These are phyloP conservation scores for Diospyros kaki DNA, from an alignment of 148 eudicot species.

Conservation along the genomic window DNA sequence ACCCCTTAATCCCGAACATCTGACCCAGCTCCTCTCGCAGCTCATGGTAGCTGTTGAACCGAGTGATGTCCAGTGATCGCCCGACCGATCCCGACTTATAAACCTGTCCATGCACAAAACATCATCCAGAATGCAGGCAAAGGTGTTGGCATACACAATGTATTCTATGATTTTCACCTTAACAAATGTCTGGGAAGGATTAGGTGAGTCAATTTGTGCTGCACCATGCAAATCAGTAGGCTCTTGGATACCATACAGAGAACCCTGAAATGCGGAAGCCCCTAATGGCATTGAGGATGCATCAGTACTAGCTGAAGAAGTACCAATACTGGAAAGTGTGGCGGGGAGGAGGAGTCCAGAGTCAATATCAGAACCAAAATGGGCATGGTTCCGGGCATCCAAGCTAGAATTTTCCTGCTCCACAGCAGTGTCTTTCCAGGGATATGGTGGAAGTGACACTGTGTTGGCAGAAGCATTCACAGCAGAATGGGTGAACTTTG, in stretches of 20 bases:
- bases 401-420: constrained; percentile 61
- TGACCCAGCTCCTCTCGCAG: constrained; percentile 85
- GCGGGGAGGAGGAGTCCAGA: constrained; percentile 80
- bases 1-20: constrained; percentile 94
- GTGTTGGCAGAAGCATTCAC: constrained; percentile 51
- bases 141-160: background rate
- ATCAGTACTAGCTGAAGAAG: constrained; percentile 48
- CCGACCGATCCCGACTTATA: constrained; percentile 92
- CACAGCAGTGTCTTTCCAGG: constrained; percentile 44
- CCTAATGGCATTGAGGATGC: constrained; percentile 55
- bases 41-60: constrained; percentile 95
- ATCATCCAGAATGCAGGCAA: too few relatives aligned
- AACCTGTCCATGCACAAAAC: constrained; percentile 38
- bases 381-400: constrained; percentile 61
- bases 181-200: constrained; percentile 54
- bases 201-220: constrained; percentile 69
- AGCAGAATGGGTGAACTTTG: constrained; percentile 50
- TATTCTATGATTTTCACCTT: constrained; percentile 43
- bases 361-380: constrained; percentile 65
- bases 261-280: constrained; percentile 62
- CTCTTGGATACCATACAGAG: constrained; percentile 65
- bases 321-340: constrained; percentile 56
- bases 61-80: constrained; percentile 89
- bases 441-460: constrained; percentile 63
- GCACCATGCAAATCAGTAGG: constrained; percentile 75